Base-by-base conservation (phyloP, 768 basidiomycete genomes). In the Boletellus ananas region DNA sequence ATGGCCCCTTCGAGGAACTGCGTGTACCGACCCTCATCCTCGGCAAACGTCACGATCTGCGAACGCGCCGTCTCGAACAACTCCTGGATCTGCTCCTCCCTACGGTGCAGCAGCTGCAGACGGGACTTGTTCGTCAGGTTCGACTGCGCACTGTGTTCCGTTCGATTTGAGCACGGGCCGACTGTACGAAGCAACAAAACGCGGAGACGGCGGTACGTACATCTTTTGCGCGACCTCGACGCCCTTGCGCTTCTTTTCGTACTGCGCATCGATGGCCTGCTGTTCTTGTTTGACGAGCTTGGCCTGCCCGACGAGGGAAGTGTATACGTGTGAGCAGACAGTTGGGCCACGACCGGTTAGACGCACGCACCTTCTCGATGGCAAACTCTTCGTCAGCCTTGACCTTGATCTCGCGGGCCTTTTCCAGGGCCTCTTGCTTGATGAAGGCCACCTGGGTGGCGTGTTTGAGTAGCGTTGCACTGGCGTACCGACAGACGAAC, bases 331-430 rank as follows among this genome's bases (percentile, higher is more conserved):
- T 29, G 29, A 29, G 8, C 29, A 9, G 11, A 25, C n/a, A n/a
- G 23, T 6, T 6, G 29, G 29, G 10, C 10, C 29, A 9, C 29
- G 7, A 10, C 29, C 29, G 29, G 11, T 3, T 2, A 29, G n/a
- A 39, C 8, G 5, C 1, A 44, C 25, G 43, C 23, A 85, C 94
- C 81, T 99, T 99, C 70, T 99, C 96, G 58, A 99, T 98, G 17
- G 95, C 89, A 65, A 98, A 98, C 73, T 99, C 95, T 69, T 98
- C 94, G 55, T 99, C 94, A 0, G 96, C 95, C 70, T 99, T 99
- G 52, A 97, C 92, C 56, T 80, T 86, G 54, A 99, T 94, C 72
- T 99, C 96, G 8, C 96, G 78, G 1, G 93, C 94, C 73, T 99
- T 99, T 76, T 99, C 95, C 57, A 90, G 70, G 4, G 95, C 95